These are phyloP conservation scores for Acanthamoeba sp. DNA, from an alignment of 208 protist genomes.

Conservation along the genomic window DNA sequence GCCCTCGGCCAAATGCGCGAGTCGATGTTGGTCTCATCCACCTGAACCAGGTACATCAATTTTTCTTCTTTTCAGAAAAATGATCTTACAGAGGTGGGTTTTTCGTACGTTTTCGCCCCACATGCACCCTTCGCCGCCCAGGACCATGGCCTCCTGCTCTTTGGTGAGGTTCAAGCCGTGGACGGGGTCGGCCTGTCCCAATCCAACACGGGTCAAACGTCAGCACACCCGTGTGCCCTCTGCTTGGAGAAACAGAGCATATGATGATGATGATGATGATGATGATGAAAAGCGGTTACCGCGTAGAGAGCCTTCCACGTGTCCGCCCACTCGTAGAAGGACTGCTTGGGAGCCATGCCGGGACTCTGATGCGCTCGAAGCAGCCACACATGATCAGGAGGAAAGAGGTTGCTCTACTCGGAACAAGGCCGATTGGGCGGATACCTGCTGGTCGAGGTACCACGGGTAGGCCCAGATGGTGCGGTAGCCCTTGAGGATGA, in stretches of 20 bases:
- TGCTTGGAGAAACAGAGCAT: no score
- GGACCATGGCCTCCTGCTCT: background rate
- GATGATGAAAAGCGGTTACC: background rate
- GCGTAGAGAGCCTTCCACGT: slow-evolving; percentile 6
- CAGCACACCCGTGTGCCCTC: no score
- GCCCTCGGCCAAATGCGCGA: slow-evolving; percentile 46
- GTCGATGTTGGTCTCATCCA: slow-evolving; percentile 59
- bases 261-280: background rate
- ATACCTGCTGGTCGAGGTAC: slow-evolving; percentile 50
- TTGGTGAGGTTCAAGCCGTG: slow-evolving; percentile 3
- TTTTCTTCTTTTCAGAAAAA: no score
- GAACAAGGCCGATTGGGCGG: background rate
- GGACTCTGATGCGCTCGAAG: background rate
- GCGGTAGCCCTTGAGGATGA: slow-evolving; percentile 15
- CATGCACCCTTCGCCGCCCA: slow-evolving; percentile 55
- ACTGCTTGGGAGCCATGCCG: slow-evolving; percentile 2
- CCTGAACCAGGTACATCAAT: background rate
- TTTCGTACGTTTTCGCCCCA: slow-evolving; percentile 54
- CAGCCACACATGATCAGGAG: background rate
- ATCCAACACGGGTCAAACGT: no score
- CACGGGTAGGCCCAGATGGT: slow-evolving; percentile 7
- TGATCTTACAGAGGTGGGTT: background rate
- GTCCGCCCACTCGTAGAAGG: slow-evolving; percentile 42
- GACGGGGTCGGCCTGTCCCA: slow-evolving; percentile 8
- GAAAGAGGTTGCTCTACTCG: background rate